Base-by-base conservation (phyloP, 129 eudicot species). In the Oenanthe sinensis region DNA sequence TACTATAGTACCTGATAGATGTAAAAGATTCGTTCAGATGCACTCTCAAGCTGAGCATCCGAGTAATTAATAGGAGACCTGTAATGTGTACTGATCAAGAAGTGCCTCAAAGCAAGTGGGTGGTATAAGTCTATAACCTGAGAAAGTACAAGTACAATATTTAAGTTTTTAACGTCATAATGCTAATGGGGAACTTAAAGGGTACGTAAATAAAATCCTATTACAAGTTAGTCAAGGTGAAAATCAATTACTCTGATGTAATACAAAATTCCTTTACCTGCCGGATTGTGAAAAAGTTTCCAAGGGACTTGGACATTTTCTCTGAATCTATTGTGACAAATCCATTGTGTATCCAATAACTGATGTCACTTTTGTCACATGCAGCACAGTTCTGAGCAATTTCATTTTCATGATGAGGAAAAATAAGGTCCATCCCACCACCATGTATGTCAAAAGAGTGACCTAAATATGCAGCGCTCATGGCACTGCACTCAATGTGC, bases 401-500 rank as follows among this genome's bases (percentile, higher is more conserved):
- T 84, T 96, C 99, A 58, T 96, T 96, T 83, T 96, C 99, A 83
- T 96, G 99, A 81, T 96, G 99, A 5, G 97, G 97, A 69, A 96
- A 96, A 24, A 90, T 85, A 67, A 96, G 95, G 84, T 96, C 99
- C 97, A 96, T 96, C 20, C 99, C 99, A 42, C 99, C 97, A 80
- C 99, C 99, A 83, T 96, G 99, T 58, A 96, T 96, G 85, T 96
- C 99, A 70, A 96, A 96, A 17, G 97, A 81, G 84, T 90, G 84
- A 65, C 95, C 92, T 83, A 96, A 83, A 86, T 96, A 96, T 37
- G 89, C 84, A 73, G 97, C 99, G 83, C 99, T 95, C 99, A 96
- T 96, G 22, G 97, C 99, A 83, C 97, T 92, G 82, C 99, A 96
- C 84, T 92, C 99, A 9, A 96, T 96, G 83, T 96, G 99, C 99